phyloP scores from a whole-genome alignment of 306 rosid genomes.

The Dalbergia cochinchinensis region DNA sequence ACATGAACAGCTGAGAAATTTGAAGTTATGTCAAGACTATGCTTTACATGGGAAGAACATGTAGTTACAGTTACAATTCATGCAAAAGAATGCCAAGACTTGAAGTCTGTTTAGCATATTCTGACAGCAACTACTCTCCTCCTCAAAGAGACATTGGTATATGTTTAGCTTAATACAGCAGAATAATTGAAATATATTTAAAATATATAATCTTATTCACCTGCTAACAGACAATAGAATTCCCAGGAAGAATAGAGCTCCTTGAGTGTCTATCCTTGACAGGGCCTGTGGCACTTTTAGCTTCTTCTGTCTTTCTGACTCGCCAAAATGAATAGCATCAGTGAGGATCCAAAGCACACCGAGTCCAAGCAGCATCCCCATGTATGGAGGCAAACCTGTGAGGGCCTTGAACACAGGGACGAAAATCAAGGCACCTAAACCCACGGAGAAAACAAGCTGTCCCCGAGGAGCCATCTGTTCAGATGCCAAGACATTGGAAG shows the following conservation, averaged over 20 bases:
- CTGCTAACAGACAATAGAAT: constrained; percentile 95
- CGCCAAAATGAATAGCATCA: constrained; percentile 97
- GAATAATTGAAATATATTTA: neutral
- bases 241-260: constrained; percentile 91
- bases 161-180: neutral
- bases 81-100: neutral
- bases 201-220: constrained; percentile 47
- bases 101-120: neutral
- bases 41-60: constrained; percentile 18
- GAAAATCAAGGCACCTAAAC: constrained; percentile 86
- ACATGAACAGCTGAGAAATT: neutral
- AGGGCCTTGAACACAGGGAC: constrained; percentile 92
- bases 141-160: no score
- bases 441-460: constrained; percentile 83
- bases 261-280: constrained; percentile 95
- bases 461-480: constrained; percentile 99
- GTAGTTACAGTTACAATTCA: constrained; percentile 3
- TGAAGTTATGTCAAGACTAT: neutral
- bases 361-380: constrained; percentile 95
- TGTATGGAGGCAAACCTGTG: constrained; percentile 93
- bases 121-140: constrained; percentile 6
- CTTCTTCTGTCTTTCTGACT: constrained; percentile 90
- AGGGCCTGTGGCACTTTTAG: constrained; percentile 96
- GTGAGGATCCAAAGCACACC: constrained; percentile 97
- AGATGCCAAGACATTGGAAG: constrained; percentile 69